These are phyloP conservation scores for Atkinsonella hypoxylon DNA, from an alignment of 2,329 filamentous ascomycete species.

Conservation along the genomic window DNA sequence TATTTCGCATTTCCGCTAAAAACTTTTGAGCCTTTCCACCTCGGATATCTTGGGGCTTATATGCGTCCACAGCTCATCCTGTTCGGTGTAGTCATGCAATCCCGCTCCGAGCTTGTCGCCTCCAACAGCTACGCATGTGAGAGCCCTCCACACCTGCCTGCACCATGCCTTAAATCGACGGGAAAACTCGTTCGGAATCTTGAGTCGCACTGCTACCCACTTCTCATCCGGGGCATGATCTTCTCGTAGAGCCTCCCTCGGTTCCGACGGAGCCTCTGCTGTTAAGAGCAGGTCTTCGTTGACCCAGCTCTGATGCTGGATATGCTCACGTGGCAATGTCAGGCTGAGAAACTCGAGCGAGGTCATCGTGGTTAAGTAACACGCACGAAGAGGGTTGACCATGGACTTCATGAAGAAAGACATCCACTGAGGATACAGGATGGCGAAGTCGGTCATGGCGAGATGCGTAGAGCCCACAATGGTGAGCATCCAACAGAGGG, in stretches of 20 bases:
- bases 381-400: conserved; percentile 48
- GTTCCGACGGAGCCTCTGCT: conserved; percentile 22
- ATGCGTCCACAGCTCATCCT: conserved; percentile 15
- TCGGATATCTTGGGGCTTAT: conserved; percentile 9
- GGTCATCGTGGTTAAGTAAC: conserved; percentile 51
- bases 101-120: conserved; percentile 7
- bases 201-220: conserved; percentile 44
- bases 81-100: conserved; percentile 11
- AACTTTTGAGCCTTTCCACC: not conserved
- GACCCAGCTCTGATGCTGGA: conserved; percentile 37
- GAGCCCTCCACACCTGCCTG: conserved; percentile 21
- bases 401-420: conserved; percentile 49
- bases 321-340: conserved; percentile 35
- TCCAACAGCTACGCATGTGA: conserved; percentile 5
- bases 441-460: conserved; percentile 53
- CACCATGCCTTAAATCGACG: conserved; percentile 34
- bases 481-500: conserved; percentile 37
- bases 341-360: conserved; percentile 49
- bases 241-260: conserved; percentile 32
- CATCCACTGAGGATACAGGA: conserved; percentile 49
- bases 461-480: conserved; percentile 51
- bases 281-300: conserved; percentile 40
- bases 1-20: not conserved
- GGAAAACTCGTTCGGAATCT: conserved; percentile 45
- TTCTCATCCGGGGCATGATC: conserved; percentile 44